phyloP scores from a whole-genome alignment of 1,139 yeast species.

The Geotrichum bryndzae region DNA sequence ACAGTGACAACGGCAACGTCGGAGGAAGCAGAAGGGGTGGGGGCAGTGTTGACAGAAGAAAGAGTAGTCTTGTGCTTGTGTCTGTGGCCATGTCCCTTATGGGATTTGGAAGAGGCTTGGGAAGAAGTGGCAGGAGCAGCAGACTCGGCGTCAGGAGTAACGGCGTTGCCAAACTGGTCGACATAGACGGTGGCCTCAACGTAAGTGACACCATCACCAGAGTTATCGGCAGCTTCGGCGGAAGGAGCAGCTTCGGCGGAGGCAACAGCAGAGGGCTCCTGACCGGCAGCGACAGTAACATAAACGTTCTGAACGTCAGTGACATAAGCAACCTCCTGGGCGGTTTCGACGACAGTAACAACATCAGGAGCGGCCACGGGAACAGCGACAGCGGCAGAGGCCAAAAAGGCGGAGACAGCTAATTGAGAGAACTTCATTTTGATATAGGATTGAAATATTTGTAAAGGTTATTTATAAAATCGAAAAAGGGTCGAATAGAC shows the following conservation, averaged over 20 bases:
- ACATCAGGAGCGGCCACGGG: neutral
- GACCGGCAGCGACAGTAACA: constrained; percentile 7
- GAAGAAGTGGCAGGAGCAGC: constrained; percentile 8
- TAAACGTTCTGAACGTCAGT: constrained; percentile 8
- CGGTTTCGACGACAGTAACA: constrained; percentile 3
- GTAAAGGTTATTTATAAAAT: neutral
- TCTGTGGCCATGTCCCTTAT: neutral
- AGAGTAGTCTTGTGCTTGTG: constrained; percentile 27
- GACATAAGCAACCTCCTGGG: constrained; percentile 4
- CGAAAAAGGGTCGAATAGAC: neutral
- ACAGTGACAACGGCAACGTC: constrained; percentile 60
- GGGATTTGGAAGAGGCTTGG: constrained; percentile 3
- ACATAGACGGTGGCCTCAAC: constrained; percentile 14
- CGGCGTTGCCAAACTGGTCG: constrained; percentile 16
- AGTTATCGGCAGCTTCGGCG: constrained; percentile 1
- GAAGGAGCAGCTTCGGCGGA: constrained; percentile 5
- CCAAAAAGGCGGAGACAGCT: constrained; percentile 9
- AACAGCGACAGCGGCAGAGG: constrained; percentile 5
- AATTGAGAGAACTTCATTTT: constrained; percentile 11
- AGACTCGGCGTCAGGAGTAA: constrained; percentile 10
- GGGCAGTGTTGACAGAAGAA: constrained; percentile 51
- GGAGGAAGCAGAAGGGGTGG: constrained; percentile 49
- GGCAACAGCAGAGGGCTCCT: constrained; percentile 6
- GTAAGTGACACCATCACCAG: constrained; percentile 1
- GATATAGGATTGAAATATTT: neutral